Evolutionary conservation across 345 rosid species (phyloP).

Genomic region (Euphorbia peplus): DNA sequence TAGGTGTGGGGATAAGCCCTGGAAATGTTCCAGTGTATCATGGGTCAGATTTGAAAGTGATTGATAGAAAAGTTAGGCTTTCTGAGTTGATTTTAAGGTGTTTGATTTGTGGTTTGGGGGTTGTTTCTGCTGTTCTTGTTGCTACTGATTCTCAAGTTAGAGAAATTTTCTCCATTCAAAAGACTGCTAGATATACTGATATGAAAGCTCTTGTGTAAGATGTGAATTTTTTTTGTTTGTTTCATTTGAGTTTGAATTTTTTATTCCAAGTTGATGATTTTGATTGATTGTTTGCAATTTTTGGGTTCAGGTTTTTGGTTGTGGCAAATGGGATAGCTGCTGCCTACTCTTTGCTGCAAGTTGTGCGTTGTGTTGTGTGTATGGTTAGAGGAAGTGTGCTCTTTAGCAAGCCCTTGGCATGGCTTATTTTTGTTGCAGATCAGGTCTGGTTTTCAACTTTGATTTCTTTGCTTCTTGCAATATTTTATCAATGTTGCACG

Average conservation of each 20-base stretch:
- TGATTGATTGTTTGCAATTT: not conserved
- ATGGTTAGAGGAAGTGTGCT: slow-evolving; percentile 60
- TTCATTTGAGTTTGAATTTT: not conserved
- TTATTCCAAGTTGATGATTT: not conserved
- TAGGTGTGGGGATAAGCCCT: slow-evolving; percentile 67
- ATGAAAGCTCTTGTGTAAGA: slow-evolving; percentile 93
- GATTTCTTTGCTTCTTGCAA: not conserved
- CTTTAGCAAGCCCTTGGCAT: slow-evolving; percentile 71
- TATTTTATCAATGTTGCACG: too few relatives aligned
- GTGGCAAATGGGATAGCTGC: slow-evolving; percentile 66
- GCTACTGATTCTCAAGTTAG: slow-evolving; percentile 69
- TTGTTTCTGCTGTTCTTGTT: slow-evolving; percentile 60
- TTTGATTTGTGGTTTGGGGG: slow-evolving; percentile 50
- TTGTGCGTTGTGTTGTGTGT: slow-evolving; percentile 65
- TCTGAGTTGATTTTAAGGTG: slow-evolving; percentile 76
- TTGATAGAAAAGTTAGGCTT: slow-evolving; percentile 63
- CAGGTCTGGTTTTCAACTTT: slow-evolving; percentile 45
- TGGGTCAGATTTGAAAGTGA: slow-evolving; percentile 46
- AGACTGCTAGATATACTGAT: slow-evolving; percentile 75
- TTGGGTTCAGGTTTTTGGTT: slow-evolving; percentile 63
- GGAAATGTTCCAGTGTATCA: slow-evolving; percentile 55
- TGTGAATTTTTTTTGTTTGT: not conserved
- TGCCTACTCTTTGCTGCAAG: slow-evolving; percentile 69
- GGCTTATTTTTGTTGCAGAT: slow-evolving; percentile 84
- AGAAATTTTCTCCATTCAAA: slow-evolving; percentile 65